Evolutionary conservation across 164 flowering plant genomes (phyloP), one percentile per base, ranked within the genome.

Genomic region (Berberis thunbergii): DNA sequence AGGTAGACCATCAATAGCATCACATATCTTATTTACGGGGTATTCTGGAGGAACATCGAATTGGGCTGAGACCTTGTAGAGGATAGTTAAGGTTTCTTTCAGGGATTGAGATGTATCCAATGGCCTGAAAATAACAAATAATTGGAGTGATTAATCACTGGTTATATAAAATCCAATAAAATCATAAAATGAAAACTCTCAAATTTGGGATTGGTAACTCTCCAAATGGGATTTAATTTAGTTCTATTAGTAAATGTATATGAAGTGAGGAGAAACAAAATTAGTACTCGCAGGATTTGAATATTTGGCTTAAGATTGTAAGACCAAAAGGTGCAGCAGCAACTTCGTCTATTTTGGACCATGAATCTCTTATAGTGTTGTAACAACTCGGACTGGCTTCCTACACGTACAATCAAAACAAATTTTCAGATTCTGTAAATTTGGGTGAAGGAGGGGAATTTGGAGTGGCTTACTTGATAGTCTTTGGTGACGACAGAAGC

Each of bases 281-380:
- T 38, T 61, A 79, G 26, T 26, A 87, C 94, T 45, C 26, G 90
- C 94, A 87, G 59, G 83, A 76, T 5, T 71, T 75, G 73, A 87
- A 85, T 59, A 53, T 74, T 42, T 69, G 45, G 70, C 77, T 76
- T 1, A 87, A 82, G 38, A 53, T 13, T 10, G 73, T 61, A 9
- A 84, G 82, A 7, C 94, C 90, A 56, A 76, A 7, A 6, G 64
- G 55, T 38, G 5, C 41, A 10, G 64, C 50, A n/a, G 53, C 64
- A 46, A 61, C 8, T 61, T 40, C 41, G 49, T 61, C 64, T 39
- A 61, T 61, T 49, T 46, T 42, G 6, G 54, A 61, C 64, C 54
- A 61, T 8, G 64, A 48, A 9, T 61, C 41, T 4, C 54, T 45
- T 61, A 61, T 61, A 4, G 64, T 61, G 41, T 48, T 49, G 64